Base-by-base conservation (phyloP, 1,139 yeast species). In the Eremothecium gossypii region DNA sequence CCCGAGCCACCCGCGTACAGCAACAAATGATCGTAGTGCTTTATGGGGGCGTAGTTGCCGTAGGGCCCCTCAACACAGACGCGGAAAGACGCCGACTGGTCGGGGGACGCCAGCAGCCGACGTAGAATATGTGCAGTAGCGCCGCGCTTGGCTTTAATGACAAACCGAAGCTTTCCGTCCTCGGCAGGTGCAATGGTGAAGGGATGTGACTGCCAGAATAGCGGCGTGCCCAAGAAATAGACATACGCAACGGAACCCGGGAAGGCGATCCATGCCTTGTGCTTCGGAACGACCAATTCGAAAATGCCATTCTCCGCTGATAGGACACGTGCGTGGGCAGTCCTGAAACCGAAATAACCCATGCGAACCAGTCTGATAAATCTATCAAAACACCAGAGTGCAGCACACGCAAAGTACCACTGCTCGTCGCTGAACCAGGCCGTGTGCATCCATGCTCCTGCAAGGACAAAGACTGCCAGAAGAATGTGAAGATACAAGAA, bases 1-100 rank as follows among this genome's bases (percentile, higher is more conserved):
- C 93, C 94, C 46, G 80, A 78, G 45, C 89, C 87, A 49, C 86
- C 81, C 1, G 80, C 77, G 43, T 80, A 51, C 43, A 81, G 66
- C 17, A 79, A 57, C 7, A 69, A 67, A 39, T 70, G 72, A 41
- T 76, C 79, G 57, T 74, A 80, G 41, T 73, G 66, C 44, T 70
- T 70, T 41, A 76, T 58, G 55, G 84, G 72, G 51, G 74, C 56
- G 52, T 69, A 58, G 52, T 65, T 61, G 49, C 83, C 80, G 52
- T 78, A 79, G 1, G 83, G 82, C 0, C 84, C 84, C 52, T 78
- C 84, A 8, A 77, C 58, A 4, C 69, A 54, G 2, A 74, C 68
- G 38, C 57, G 54, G 48, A 63, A 50, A 2, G 44, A 39, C 10
- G 44, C 41, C 1, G 52, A 51, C 6, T 54, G 47, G 27, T 50